Conservation (phyloP, 257 asterid genomes). For the Cruciata laevipes region DNA sequence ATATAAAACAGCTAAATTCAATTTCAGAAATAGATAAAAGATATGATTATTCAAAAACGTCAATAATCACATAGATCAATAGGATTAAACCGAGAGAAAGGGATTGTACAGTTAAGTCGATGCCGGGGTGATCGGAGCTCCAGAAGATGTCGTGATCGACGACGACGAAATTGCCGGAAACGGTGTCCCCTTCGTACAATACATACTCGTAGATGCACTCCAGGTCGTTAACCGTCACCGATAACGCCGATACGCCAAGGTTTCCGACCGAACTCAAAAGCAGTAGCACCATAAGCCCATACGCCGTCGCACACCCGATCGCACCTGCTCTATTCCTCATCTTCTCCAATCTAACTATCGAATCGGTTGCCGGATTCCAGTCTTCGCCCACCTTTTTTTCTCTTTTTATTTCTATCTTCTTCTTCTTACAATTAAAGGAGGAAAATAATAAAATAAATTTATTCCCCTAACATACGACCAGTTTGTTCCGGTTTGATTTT, state of each 20-base stretch:
- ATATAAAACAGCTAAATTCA: not conserved
- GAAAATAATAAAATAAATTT: too few species aligned
- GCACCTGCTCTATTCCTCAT: not conserved
- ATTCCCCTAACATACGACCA: not conserved
- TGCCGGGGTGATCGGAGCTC: constrained; percentile 65
- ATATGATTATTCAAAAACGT: not conserved
- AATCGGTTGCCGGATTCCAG: not conserved
- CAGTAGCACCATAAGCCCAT: not conserved
- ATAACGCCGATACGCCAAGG: constrained; percentile 27
- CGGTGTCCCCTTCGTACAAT: constrained; percentile 57
- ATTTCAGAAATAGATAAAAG: not conserved
- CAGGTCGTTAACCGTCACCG: constrained; percentile 53
- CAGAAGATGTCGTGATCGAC: constrained; percentile 72
- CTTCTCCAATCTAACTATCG: not conserved
- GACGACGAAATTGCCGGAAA: constrained; percentile 81
- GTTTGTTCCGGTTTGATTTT: not conserved
- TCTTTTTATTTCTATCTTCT: not conserved
- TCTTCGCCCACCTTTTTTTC: not conserved
- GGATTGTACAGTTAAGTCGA: constrained; percentile 53
- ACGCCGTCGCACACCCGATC: constrained; percentile 1
- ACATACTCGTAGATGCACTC: constrained; percentile 89
- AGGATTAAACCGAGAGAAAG: not conserved
- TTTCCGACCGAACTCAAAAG: not conserved
- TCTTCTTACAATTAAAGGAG: too few species aligned
- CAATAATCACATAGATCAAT: not conserved